A percentile compares a stretch with the other conserved stretches of the same genome.
Evolutionary conservation across 148 eudicot species (phyloP).

Genomic region (Selenicereus undatus): DNA sequence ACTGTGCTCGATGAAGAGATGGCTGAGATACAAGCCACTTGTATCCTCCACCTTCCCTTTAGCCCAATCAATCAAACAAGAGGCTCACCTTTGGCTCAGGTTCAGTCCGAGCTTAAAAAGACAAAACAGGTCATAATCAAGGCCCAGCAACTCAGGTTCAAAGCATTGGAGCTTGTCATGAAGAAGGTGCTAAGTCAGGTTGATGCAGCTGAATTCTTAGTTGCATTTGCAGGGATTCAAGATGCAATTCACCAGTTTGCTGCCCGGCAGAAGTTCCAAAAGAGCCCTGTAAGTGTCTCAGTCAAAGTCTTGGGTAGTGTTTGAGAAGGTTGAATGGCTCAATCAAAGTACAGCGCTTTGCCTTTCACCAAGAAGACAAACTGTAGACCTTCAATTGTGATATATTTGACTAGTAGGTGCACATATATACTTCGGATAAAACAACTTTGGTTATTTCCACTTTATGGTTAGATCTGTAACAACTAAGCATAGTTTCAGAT

Average conservation of each 20-base stretch:
- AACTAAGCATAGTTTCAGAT: conserved; percentile 1
- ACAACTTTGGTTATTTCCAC: not conserved
- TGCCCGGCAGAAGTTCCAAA: conserved; percentile 38
- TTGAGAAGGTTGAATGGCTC: conserved; percentile 5
- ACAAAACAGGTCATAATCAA: conserved; percentile 63
- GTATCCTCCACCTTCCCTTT: conserved; percentile 69
- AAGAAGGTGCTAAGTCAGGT: conserved; percentile 64
- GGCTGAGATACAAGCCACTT: conserved; percentile 87
- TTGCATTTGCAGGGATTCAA: conserved; percentile 75
- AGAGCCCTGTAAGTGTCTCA: conserved; percentile 56
- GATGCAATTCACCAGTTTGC: conserved; percentile 67
- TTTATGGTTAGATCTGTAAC: not conserved
- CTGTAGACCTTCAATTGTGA: not conserved
- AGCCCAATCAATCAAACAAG: conserved; percentile 23
- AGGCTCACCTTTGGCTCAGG: conserved; percentile 26
- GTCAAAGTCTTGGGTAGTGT: conserved; percentile 34
- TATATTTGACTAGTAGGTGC: not conserved
- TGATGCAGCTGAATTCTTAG: conserved; percentile 82
- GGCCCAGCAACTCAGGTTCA: conserved; percentile 82
- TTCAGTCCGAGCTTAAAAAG: conserved; percentile 69
- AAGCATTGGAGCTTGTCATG: conserved; percentile 67
- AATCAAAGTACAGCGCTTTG: not conserved
- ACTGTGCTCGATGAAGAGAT: conserved; percentile 85
- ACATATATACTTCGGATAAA: not conserved
- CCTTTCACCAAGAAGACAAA: not conserved